Percentiles rank a stretch among this genome's conserved stretches.
Conservation (phyloP, 768 basidiomycete genomes). For the Astraeus odoratus region DNA sequence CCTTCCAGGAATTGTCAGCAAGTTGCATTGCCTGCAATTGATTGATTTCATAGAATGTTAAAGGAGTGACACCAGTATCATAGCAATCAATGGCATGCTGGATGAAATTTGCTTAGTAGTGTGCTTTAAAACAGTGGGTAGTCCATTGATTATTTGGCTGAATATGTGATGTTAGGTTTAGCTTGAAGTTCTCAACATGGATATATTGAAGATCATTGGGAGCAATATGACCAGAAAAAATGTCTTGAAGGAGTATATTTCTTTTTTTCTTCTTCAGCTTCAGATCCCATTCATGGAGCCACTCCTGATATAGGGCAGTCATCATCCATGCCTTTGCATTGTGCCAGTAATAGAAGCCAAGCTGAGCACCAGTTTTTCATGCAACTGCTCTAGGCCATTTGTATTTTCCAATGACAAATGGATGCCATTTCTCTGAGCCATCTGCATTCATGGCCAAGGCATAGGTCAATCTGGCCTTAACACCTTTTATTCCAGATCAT, state of each 20-base stretch:
- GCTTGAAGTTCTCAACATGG: slow-evolving; percentile 16
- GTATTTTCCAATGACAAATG: background rate
- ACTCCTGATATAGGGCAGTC: background rate
- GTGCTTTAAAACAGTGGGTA: slow-evolving; percentile 21
- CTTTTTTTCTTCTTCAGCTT: slow-evolving; percentile 14
- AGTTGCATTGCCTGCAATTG: slow-evolving; percentile 33
- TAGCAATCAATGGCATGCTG: slow-evolving; percentile 25
- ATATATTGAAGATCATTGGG: slow-evolving; percentile 21
- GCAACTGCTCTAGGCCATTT: background rate
- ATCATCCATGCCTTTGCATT: background rate
- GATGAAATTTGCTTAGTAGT: slow-evolving; percentile 26
- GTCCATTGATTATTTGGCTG: slow-evolving; percentile 34
- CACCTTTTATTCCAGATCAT: background rate
- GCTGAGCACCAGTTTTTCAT: background rate
- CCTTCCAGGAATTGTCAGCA: slow-evolving; percentile 27
- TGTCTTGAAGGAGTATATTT: background rate
- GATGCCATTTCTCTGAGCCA: background rate
- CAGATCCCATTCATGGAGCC: slow-evolving; percentile 21
- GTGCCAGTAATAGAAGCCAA: background rate
- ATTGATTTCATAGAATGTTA: slow-evolving; percentile 33
- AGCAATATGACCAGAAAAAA: slow-evolving; percentile 15
- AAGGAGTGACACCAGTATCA: slow-evolving; percentile 21
- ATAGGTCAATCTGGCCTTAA: background rate
- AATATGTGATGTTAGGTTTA: slow-evolving; percentile 32
- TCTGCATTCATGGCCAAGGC: background rate